Evolutionary conservation across 2,329 filamentous ascomycete genomes (phyloP), one percentile per base, ranked within the genome.

Genomic region (Colletotrichum godetiae): DNA sequence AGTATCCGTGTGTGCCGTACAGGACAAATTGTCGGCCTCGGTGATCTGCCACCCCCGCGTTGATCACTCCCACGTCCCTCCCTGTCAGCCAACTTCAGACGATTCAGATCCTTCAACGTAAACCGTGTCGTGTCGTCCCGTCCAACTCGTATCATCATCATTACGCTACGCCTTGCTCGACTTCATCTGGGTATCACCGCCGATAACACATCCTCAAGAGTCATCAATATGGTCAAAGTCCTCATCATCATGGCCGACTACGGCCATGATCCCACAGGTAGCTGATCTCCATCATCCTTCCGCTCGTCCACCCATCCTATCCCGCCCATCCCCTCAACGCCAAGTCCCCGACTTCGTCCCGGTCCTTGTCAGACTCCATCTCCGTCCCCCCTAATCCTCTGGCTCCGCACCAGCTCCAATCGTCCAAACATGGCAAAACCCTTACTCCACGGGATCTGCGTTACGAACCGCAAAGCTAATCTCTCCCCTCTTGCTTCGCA

Each of bases 251-350:
- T 89, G 86, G 84, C 87, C 55, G 87, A 89, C 76, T 88, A 89
- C 74, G 87, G 87, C 56, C 86, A 89, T 76, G 88, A 89, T 75
- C 88, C 88, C 2, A 89, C 87, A 57, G 87, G 88, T 88, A 75
- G 37, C 15, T 42, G 37, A 8, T 8, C 37, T 60, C 24, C 24
- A 37, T 24, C 22, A n/a, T 27, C 55, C 31, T 13, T 19, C 53
- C 15, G n/a, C 2, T 29, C 61, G 15, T 31, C 7, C 19, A 13
- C 15, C 22, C 52, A 55, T 13, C 52, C n/a, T 24, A 15, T 55
- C 13, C 37, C 58, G 24, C 55, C 63, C 62, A 42, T 55, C 24
- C 19, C 27, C 11, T 33, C 58, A 35, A 31, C 58, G 42, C 59
- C 58, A 37, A 49, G 37, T 29, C 49, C 57, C 29, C 35, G 37